Base-by-base conservation (phyloP, 257 asterid species). In the Salvia splendens region DNA sequence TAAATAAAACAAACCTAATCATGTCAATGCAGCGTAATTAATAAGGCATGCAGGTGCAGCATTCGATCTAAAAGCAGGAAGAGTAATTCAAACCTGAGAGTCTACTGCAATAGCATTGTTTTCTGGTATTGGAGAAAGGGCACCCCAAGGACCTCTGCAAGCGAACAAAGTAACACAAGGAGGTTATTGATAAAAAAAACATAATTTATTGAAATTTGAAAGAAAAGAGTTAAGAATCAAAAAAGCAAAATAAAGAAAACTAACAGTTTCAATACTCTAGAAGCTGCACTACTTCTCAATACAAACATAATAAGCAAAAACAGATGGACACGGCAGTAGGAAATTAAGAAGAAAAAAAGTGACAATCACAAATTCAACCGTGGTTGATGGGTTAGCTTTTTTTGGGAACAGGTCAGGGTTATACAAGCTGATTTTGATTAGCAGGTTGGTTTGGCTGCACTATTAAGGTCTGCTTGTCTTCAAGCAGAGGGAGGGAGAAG, bases 61-160 rank as follows among this genome's bases (percentile, higher is more conserved):
- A 53, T 32, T 46, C 45, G n/a, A 45, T 38, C 55, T 56, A 65
- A 68, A 46, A 71, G 55, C 61, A 58, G 54, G 30, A 38, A 72
- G 64, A 51, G 8, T 8, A 59, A 64, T 24, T 38, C 75, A 71
- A 73, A 90, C 99, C 97, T 80, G 86, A 61, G 75, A 17, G 75
- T 90, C 86, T 66, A 85, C 86, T 42, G 96, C 94, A 77, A 93
- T 76, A 48, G 97, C 95, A 81, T 93, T 93, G 72, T 86, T 93
- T 82, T 93, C 97, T 0, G 97, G 99, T 68, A 88, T 83, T 6
- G 99, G 95, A 54, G 97, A 90, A 79, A 93, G 97, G 35, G 97
- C 82, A 59, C 95, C 92, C 99, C 99, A 88, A 12, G 99, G 99
- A 75, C 99, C 99, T 75, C 99, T 93, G 83, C 75, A 72, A 57